Evolutionary conservation across 2,329 filamentous ascomycete species (phyloP).

Genomic region (Emmonsiellopsis sp.): DNA sequence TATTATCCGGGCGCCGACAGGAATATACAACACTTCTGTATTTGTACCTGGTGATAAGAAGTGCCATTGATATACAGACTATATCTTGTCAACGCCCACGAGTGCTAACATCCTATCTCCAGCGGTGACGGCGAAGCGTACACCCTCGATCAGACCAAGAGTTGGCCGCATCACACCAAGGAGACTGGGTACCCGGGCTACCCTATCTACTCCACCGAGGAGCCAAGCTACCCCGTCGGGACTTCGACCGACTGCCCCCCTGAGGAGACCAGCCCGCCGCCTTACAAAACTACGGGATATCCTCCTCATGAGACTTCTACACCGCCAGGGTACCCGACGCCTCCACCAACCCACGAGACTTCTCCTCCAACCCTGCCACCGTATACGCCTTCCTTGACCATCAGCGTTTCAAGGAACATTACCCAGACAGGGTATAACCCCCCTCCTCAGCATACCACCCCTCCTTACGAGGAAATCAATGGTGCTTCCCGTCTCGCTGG

Average conservation of each 20-base stretch:
- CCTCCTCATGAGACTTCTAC: no score
- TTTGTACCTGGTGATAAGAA: no score
- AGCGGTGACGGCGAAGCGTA: no score
- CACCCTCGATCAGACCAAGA: no score
- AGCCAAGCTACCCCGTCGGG: not conserved
- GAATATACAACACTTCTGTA: no score
- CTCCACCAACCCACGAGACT: not conserved
- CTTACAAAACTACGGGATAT: no score
- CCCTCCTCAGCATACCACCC: not conserved
- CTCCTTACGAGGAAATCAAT: not conserved
- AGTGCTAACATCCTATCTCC: no score
- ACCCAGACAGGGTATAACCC: not conserved
- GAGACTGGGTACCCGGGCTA: not conserved
- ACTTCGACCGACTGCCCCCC: not conserved
- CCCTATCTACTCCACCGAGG: not conserved
- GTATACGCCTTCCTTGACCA: not conserved
- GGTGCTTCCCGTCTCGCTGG: not conserved
- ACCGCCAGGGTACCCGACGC: not conserved
- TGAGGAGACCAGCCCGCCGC: no score
- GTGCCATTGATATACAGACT: no score
- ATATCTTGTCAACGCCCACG: no score
- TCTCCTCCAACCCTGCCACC: not conserved
- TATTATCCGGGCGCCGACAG: no score
- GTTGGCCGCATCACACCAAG: not conserved
- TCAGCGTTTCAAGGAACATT: not conserved